Percentiles rank a stretch among this genome's conserved stretches.
Evolutionary conservation across 1,284 basidiomycete species (phyloP).

Genomic region (Vanrija pseudolonga): DNA sequence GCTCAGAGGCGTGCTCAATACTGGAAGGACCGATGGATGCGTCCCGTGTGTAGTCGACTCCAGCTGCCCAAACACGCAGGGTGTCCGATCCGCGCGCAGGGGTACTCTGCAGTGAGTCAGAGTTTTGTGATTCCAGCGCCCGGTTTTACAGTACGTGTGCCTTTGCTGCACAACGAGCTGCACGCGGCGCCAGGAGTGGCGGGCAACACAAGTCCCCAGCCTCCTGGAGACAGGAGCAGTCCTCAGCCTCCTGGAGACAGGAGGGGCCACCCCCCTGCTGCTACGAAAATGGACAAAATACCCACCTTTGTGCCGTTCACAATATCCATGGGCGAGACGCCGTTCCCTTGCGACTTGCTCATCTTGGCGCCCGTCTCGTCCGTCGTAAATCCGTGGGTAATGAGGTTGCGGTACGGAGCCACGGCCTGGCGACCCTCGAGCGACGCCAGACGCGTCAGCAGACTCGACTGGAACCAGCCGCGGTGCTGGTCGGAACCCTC

Average conservation of each 20-base stretch:
- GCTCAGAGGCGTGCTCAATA: conserved; percentile 72
- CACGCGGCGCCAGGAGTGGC: background rate
- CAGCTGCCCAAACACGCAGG: conserved; percentile 86
- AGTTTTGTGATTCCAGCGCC: no score
- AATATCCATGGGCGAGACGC: conserved; percentile 77
- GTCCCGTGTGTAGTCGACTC: conserved; percentile 85
- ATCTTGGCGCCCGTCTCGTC: conserved; percentile 92
- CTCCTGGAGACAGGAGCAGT: background rate
- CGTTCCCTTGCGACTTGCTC: conserved; percentile 96
- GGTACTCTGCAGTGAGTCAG: conserved; percentile 55
- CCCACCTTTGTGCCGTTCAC: conserved; percentile 73
- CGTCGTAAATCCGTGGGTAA: conserved; percentile 96
- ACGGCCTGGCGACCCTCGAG: conserved; percentile 7
- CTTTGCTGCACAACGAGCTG: no score
- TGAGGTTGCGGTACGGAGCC: conserved; percentile 72
- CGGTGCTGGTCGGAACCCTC: conserved; percentile 98
- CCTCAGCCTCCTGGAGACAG: background rate
- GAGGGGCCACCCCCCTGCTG: background rate
- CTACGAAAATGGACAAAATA: conserved; percentile 5
- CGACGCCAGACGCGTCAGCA: conserved; percentile 69
- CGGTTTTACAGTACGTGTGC: no score
- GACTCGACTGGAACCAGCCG: conserved; percentile 97
- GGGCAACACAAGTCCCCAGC: background rate
- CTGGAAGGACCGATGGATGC: conserved; percentile 78
- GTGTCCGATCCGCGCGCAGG: conserved; percentile 83